A percentile compares a stretch with the other conserved stretches of the same genome.
Conservation (phyloP, 164 flowering plant species). For the Dillenia suffruticosa region DNA sequence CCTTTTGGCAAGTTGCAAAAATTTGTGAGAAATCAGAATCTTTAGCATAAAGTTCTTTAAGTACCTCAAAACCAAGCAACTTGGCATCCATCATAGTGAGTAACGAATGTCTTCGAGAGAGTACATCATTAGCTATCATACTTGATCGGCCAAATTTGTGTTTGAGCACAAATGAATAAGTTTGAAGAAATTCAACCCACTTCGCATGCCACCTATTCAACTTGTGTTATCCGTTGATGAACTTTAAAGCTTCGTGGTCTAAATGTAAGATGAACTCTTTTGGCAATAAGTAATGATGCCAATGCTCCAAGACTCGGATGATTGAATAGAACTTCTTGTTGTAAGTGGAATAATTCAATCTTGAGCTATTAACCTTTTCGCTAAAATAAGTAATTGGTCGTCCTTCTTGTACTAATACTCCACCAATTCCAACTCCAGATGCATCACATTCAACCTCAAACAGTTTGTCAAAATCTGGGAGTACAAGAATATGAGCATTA, state of each 20-base stretch:
- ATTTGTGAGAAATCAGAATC: no score
- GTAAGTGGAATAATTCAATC: no score
- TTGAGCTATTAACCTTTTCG: not conserved
- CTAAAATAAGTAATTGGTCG: conserved; percentile 1
- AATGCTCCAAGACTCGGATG: not conserved
- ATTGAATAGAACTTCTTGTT: not conserved
- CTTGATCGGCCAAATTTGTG: no score
- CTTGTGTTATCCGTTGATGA: conserved; percentile 4
- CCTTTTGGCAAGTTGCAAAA: no score
- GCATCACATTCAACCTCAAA: conserved; percentile 16
- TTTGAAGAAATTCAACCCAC: no score
- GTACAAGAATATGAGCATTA: no score
- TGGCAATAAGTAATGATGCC: not conserved
- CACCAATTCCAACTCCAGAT: conserved; percentile 2
- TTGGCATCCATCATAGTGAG: no score
- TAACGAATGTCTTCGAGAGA: no score
- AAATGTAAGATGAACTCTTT: conserved; percentile 4
- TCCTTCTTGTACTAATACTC: not conserved
- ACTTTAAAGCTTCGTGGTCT: conserved; percentile 10
- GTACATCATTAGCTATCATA: no score
- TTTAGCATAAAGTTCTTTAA: no score
- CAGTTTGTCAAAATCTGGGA: conserved; percentile 5
- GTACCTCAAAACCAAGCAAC: no score
- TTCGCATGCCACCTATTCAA: not conserved
- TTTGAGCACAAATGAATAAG: no score